A percentile compares a stretch with the other conserved stretches of the same genome.
Conservation (phyloP, 352 stramenopile genomes). For the Saprolegnia parasitica region DNA sequence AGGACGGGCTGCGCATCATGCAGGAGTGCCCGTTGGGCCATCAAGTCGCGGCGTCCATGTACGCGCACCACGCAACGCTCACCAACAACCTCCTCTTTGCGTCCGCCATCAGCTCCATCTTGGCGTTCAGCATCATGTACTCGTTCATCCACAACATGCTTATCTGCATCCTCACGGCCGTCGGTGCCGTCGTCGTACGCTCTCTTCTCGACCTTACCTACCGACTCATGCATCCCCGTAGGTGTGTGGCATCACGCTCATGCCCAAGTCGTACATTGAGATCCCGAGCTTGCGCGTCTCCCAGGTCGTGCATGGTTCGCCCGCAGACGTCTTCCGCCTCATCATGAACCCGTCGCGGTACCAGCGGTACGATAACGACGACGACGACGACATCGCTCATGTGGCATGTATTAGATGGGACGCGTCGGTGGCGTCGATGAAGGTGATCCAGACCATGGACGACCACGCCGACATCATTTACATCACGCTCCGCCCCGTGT, state of each 20-base stretch:
- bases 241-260: constrained; percentile 66
- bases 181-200: constrained; percentile 43
- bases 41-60: constrained; percentile 71
- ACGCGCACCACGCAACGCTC: constrained; percentile 70
- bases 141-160: constrained; percentile 82
- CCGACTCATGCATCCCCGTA: neutral
- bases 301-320: constrained; percentile 78
- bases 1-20: constrained; percentile 78
- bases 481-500: constrained; percentile 77
- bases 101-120: constrained; percentile 51
- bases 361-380: constrained; percentile 39
- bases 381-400: neutral
- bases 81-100: constrained; percentile 71
- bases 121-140: constrained; percentile 85
- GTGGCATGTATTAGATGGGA: constrained; percentile 44
- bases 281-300: constrained; percentile 81
- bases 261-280: constrained; percentile 61
- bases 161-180: constrained; percentile 64
- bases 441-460: constrained; percentile 79
- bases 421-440: constrained; percentile 68
- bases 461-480: constrained; percentile 88
- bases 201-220: neutral
- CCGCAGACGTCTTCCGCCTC: constrained; percentile 74
- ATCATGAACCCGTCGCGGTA: constrained; percentile 83
- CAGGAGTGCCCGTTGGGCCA: constrained; percentile 80